phyloP scores from a whole-genome alignment of 768 basidiomycete genomes.

The Suillus sp. region DNA sequence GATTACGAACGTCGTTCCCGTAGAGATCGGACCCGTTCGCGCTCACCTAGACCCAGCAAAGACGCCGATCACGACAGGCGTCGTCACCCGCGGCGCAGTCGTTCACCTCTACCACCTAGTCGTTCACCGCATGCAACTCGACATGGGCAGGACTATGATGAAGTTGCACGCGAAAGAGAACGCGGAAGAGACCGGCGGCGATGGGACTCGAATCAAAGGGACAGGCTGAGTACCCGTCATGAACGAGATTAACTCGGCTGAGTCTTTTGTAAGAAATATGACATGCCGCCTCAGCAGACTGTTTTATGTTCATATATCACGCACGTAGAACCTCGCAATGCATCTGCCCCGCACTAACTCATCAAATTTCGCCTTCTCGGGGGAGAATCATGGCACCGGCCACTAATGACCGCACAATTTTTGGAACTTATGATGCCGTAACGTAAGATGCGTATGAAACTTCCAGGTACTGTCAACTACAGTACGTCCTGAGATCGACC shows the following conservation, averaged over 20 bases:
- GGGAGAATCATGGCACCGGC: conserved; percentile 13
- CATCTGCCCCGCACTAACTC: conserved; percentile 10
- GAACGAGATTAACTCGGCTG: conserved; percentile 22
- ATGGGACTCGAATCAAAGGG: conserved; percentile 53
- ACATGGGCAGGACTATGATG: conserved; percentile 29
- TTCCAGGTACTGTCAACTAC: conserved; percentile 13
- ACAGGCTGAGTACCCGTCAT: conserved; percentile 28
- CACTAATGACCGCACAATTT: conserved; percentile 18
- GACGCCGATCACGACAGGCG: conserved; percentile 20
- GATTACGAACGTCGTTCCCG: conserved; percentile 28
- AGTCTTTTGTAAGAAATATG: conserved; percentile 9
- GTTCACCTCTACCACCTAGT: conserved; percentile 26
- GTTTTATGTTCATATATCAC: conserved; percentile 12
- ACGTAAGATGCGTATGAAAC: conserved; percentile 20
- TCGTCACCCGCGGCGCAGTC: conserved; percentile 30
- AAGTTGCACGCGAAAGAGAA: conserved; percentile 29
- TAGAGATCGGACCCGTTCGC: conserved; percentile 38
- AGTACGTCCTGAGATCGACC: neutral
- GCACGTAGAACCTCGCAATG: conserved; percentile 10
- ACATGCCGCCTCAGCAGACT: conserved; percentile 11
- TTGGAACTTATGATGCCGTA: conserved; percentile 20
- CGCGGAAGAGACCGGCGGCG: conserved; percentile 50
- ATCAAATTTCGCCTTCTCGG: conserved; percentile 9
- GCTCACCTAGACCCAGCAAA: conserved; percentile 33
- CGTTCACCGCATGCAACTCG: conserved; percentile 23